Evolutionary conservation across 192 early-diverging fungal species (phyloP), one percentile per base, ranked within the genome.

Genomic region (Globomyces pollinis-pini): DNA sequence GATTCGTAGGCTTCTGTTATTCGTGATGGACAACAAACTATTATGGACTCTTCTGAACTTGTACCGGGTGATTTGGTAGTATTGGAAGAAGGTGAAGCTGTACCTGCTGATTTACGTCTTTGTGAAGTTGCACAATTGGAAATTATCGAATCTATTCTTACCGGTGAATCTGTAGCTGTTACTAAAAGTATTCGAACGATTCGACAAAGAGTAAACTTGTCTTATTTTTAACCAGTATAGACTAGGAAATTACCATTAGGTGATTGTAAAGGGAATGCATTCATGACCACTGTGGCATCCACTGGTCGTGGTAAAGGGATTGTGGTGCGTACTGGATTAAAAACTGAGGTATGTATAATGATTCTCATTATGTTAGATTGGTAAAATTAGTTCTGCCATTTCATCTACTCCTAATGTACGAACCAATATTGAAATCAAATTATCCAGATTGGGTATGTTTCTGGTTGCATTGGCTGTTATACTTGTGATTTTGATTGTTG

Each of bases 211-310:
- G 83, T 85, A 72, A 38, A 67, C 20, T 6, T n/a, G n/a, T n/a
- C n/a, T n/a, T n/a, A n/a, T 26, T 47, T 21, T n/a, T 1, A 18
- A 38, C 16, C 45, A 39, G 50, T 20, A 26, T 42, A 80, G 69
- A 85, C 85, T 9, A 69, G 86, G 35, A 77, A 75, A 41, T 67
- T 88, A 3, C 84, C 94, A 0, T 71, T 97, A 5, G 89, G 86
- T 49, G 95, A 98, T 53, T 96, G 95, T 68, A 92, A 88, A 66
- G 90, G 93, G 38, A 95, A 91, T 64, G 91, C 91, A 5, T 98
- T 98, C 67, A 96, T 95, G 94, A 86, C 91, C 8, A 98, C 94
- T 1, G 75, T 89, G 4, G 90, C 96, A 23, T 80, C 91, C 30
- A 83, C 86, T 23, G 95, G 95, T 24, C 85, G 95, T 29, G 94